phyloP scores from a whole-genome alignment of 495 filamentous ascomycete genomes.

The Wilcoxina mikolae region DNA sequence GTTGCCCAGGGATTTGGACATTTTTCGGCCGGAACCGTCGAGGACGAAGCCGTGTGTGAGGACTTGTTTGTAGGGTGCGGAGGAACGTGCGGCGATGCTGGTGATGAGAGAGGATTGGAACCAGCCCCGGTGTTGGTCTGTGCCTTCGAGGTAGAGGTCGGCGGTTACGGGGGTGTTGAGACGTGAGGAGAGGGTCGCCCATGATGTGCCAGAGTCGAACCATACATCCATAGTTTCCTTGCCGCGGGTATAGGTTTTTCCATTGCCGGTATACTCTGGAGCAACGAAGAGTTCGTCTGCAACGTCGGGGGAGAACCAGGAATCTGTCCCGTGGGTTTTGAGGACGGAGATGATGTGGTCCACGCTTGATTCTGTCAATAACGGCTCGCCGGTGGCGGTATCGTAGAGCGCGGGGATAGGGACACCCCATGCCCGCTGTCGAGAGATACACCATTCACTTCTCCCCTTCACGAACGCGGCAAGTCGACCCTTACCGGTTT shows the following conservation, averaged over 20 bases:
- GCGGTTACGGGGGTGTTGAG: conserved; percentile 35
- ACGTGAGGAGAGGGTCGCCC: conserved; percentile 38
- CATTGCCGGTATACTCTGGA: conserved; percentile 9
- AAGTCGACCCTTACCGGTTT: conserved; percentile 53
- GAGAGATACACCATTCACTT: conserved; percentile 97
- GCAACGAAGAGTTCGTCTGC: conserved; percentile 40
- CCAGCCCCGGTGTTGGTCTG: conserved; percentile 94
- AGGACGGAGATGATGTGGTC: conserved; percentile 73
- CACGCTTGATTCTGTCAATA: conserved; percentile 64
- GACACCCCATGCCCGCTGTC: conserved; percentile 90
- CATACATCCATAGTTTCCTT: conserved; percentile 99
- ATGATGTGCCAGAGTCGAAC: conserved; percentile 97
- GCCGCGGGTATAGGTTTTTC: conserved; percentile 42
- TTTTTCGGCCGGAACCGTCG: conserved; percentile 78
- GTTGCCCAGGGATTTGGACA: conserved; percentile 98
- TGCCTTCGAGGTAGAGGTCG: conserved; percentile 86
- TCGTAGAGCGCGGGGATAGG: conserved; percentile 87
- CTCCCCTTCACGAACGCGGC: conserved; percentile 72
- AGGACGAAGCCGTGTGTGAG: conserved; percentile 94
- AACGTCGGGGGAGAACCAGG: conserved; percentile 74
- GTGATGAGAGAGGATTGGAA: conserved; percentile 99
- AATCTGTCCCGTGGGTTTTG: conserved; percentile 60
- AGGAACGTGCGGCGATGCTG: conserved; percentile 42
- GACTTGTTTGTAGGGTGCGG: conserved; percentile 64
- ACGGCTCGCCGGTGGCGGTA: conserved; percentile 45